These are phyloP conservation scores for Populus hybrid DNA, from an alignment of 441 rosid species.

Conservation along the genomic window DNA sequence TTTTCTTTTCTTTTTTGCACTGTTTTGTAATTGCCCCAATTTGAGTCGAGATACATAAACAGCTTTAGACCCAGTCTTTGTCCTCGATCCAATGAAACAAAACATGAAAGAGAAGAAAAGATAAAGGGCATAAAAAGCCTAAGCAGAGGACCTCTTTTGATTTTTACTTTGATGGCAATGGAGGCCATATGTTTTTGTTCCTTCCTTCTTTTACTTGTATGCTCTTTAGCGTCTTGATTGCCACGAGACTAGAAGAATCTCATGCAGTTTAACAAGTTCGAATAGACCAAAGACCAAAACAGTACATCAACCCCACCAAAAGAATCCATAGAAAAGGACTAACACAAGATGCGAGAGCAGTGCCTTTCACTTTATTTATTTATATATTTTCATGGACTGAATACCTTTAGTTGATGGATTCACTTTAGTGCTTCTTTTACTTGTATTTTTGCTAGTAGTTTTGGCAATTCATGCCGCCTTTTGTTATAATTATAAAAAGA, in stretches of 20 bases:
- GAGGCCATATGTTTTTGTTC: constrained; percentile 1
- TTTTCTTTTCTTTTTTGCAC: constrained; percentile 10
- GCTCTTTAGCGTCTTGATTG: constrained; percentile 23
- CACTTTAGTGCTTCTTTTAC: constrained; percentile 21
- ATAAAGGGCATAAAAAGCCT: constrained; percentile 15
- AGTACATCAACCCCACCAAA: constrained; percentile 3
- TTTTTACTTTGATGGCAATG: constrained; percentile 17
- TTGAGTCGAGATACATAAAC: constrained; percentile 5
- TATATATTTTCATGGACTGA: neutral
- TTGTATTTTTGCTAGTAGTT: neutral
- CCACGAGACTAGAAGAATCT: constrained; percentile 32
- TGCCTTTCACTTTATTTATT: constrained; percentile 15
- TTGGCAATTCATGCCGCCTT: constrained; percentile 32
- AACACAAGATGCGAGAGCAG: constrained; percentile 33
- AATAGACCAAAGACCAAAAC: constrained; percentile 46
- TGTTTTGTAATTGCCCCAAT: constrained; percentile 16
- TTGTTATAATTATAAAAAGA: neutral
- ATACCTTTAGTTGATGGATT: constrained; percentile 39
- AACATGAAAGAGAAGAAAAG: constrained; percentile 2
- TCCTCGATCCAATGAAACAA: neutral
- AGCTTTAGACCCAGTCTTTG: constrained; percentile 19
- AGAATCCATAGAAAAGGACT: constrained; percentile 39
- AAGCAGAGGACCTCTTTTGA: constrained; percentile 17
- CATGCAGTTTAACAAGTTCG: constrained; percentile 26
- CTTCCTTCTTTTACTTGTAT: neutral